Evolutionary conservation across 768 basidiomycete genomes (phyloP).

Genomic region (Pulveroboletus ravenelii): DNA sequence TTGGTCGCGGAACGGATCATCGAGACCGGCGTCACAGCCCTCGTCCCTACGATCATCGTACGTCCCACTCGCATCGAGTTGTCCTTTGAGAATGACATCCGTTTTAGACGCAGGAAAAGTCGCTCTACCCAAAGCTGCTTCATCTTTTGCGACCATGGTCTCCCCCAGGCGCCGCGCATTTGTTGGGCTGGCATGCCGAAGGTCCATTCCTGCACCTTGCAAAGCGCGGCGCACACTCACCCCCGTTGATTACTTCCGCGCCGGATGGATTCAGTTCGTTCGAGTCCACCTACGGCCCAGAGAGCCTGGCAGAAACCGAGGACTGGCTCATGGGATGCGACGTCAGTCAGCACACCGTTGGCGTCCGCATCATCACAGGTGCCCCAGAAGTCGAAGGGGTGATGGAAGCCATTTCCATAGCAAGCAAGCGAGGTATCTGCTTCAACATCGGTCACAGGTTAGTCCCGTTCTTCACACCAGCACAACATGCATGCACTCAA

Average conservation of each 20-base stretch:
- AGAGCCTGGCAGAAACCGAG: conserved; percentile 57
- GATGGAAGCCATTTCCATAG: conserved; percentile 57
- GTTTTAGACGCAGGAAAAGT: conserved; percentile 69
- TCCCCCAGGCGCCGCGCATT: conserved; percentile 57
- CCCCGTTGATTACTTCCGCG: conserved; percentile 58
- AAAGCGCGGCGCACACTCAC: conserved; percentile 83
- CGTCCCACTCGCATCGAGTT: conserved; percentile 16
- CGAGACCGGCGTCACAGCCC: conserved; percentile 82
- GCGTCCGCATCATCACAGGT: conserved; percentile 77
- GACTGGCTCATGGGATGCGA: conserved; percentile 59
- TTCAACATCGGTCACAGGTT: conserved; percentile 91
- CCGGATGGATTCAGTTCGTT: conserved; percentile 61
- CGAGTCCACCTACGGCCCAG: conserved; percentile 67
- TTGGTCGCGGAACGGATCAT: conserved; percentile 70
- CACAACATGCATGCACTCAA: conserved; percentile 1
- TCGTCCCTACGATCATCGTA: conserved; percentile 71
- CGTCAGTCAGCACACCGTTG: conserved; percentile 31
- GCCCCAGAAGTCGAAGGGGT: conserved; percentile 87
- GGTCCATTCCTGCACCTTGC: conserved; percentile 80
- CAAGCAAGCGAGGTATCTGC: conserved; percentile 61
- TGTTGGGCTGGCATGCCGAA: conserved; percentile 89
- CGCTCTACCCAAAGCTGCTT: conserved; percentile 67
- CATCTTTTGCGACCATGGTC: conserved; percentile 65
- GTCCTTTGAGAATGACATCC: not conserved
- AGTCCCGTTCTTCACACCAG: conserved; percentile 3